Evolutionary conservation across 768 basidiomycete genomes (phyloP).

Genomic region (Coprinopsis marcescibilis): DNA sequence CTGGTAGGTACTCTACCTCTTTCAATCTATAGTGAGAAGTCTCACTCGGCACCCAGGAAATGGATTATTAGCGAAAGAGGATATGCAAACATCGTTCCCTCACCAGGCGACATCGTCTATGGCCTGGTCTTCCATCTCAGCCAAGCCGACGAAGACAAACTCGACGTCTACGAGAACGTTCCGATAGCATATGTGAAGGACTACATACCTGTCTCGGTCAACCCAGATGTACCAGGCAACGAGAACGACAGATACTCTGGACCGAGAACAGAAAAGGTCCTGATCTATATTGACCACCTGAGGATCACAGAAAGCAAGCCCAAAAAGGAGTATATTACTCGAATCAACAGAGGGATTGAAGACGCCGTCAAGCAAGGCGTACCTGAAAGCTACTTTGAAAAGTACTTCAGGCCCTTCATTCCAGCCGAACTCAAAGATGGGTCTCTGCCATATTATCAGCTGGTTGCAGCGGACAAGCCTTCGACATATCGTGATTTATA

Average conservation of each 20-base stretch:
- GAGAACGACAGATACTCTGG: background rate
- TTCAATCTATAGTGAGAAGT: background rate
- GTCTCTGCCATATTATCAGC: no score
- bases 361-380: conserved; percentile 36
- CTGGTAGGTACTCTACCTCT: conserved; percentile 27
- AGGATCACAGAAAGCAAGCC: conserved; percentile 26
- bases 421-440: conserved; percentile 14
- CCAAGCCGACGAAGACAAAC: conserved; percentile 31
- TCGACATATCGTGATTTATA: background rate
- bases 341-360: conserved; percentile 40
- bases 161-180: conserved; percentile 40
- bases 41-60: conserved; percentile 28
- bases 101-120: conserved; percentile 35
- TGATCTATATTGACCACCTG: conserved; percentile 38
- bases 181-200: conserved; percentile 33
- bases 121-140: conserved; percentile 38
- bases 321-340: conserved; percentile 36
- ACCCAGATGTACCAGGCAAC: conserved; percentile 20
- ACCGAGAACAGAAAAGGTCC: conserved; percentile 13
- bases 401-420: conserved; percentile 38
- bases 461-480: background rate
- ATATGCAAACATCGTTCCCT: conserved; percentile 41
- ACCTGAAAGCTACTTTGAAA: conserved; percentile 36
- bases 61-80: conserved; percentile 42
- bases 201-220: conserved; percentile 23